Percentiles rank a stretch among this genome's conserved stretches.
These are phyloP conservation scores for Centella asiatica DNA, from an alignment of 129 eudicot genomes.

Conservation along the genomic window DNA sequence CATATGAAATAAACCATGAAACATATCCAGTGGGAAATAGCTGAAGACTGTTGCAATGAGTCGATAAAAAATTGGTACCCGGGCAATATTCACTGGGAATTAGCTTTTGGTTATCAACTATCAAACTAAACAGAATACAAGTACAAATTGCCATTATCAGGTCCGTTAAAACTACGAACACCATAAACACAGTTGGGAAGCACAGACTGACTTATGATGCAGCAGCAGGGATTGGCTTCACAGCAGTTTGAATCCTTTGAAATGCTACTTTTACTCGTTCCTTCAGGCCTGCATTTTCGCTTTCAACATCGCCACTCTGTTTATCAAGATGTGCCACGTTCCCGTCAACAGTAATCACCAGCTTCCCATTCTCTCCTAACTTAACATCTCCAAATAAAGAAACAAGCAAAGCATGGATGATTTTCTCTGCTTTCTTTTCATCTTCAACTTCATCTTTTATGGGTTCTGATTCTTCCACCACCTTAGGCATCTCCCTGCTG, in stretches of 20 bases:
- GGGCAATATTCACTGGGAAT: too few species aligned
- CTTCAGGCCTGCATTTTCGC: slow-evolving; percentile 70
- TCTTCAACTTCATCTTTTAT: slow-evolving; percentile 51
- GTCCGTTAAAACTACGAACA: not conserved
- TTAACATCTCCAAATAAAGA: slow-evolving; percentile 89
- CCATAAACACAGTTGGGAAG: not conserved
- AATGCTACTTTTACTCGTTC: slow-evolving; percentile 78
- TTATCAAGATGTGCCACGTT: slow-evolving; percentile 70
- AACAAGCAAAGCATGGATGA: slow-evolving; percentile 60
- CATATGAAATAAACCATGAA: too few species aligned
- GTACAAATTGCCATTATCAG: not conserved
- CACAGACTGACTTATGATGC: slow-evolving; percentile 15
- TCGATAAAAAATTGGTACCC: not conserved
- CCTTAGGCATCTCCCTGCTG: slow-evolving; percentile 76
- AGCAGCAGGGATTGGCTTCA: slow-evolving; percentile 64
- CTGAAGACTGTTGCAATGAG: not conserved
- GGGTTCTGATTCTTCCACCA: slow-evolving; percentile 54
- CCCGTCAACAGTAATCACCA: slow-evolving; percentile 68
- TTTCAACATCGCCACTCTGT: slow-evolving; percentile 74
- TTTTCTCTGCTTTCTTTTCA: slow-evolving; percentile 59
- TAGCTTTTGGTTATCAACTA: not conserved
- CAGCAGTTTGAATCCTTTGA: slow-evolving; percentile 55
- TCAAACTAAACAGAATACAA: not conserved
- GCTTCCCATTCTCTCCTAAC: slow-evolving; percentile 58
- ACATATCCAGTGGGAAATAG: not conserved